Conservation (phyloP, 192 early-diverging fungal species). For the Glomus cerebriforme region DNA sequence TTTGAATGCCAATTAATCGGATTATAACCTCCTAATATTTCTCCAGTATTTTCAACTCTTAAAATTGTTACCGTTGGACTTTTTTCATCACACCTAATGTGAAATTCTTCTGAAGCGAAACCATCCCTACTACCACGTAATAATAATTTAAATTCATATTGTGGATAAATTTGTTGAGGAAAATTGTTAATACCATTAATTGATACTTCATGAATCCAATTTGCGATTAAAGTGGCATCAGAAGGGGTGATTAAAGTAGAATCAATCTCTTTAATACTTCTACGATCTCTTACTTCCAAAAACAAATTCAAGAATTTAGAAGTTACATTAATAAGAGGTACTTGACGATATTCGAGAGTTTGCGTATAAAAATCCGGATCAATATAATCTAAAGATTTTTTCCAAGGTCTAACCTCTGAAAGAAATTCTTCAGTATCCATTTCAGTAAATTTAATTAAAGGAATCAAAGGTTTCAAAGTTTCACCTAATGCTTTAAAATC, state of each 20-base stretch:
- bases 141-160: neutral
- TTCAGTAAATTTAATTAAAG: neutral
- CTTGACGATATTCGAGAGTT: neutral
- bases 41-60: neutral
- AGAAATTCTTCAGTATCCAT: neutral
- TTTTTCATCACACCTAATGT: neutral
- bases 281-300: neutral
- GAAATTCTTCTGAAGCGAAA: neutral
- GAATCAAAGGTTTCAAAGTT: neutral
- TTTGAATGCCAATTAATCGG: neutral
- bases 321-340: neutral
- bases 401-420: neutral
- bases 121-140: neutral
- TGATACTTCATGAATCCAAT: neutral
- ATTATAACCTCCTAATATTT: neutral
- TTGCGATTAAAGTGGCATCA: neutral
- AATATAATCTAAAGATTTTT: neutral
- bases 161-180: neutral
- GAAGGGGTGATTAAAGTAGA: neutral
- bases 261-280: neutral
- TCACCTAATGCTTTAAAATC: neutral
- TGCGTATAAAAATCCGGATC: neutral
- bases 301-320: neutral
- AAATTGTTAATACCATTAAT: neutral
- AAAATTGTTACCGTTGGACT: neutral